These are phyloP conservation scores for Dictyostelium firmibasis DNA, from an alignment of 78 protist genomes.

Conservation along the genomic window DNA sequence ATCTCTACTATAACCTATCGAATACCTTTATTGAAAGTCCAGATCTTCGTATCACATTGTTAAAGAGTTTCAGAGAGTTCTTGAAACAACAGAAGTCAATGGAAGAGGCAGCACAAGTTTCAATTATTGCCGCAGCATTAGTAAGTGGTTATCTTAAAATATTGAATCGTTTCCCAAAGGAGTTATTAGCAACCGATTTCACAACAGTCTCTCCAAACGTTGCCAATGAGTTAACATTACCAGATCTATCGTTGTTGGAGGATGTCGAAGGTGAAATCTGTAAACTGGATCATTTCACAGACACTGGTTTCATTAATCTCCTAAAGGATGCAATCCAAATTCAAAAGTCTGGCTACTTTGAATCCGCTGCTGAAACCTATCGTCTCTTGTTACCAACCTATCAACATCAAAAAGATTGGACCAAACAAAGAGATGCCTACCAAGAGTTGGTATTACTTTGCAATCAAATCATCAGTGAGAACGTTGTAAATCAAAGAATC, in stretches of 20 bases:
- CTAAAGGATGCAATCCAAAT: slow-evolving; percentile 67
- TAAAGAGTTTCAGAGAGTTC: slow-evolving; percentile 58
- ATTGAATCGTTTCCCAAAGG: slow-evolving; percentile 45
- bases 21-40: slow-evolving; percentile 69
- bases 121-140: slow-evolving; percentile 65
- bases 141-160: slow-evolving; percentile 50
- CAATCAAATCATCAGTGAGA: slow-evolving; percentile 29
- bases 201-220: slow-evolving; percentile 32
- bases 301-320: slow-evolving; percentile 54
- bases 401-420: slow-evolving; percentile 41
- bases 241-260: slow-evolving; percentile 37
- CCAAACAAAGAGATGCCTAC: slow-evolving; percentile 23
- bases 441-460: slow-evolving; percentile 20
- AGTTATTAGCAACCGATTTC: slow-evolving; percentile 1
- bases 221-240: background rate
- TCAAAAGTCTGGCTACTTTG: slow-evolving; percentile 66
- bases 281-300: slow-evolving; percentile 59
- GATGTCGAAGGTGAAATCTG: slow-evolving; percentile 81
- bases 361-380: slow-evolving; percentile 46
- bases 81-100: slow-evolving; percentile 8
- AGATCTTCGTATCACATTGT: slow-evolving; percentile 82
- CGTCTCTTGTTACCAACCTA: slow-evolving; percentile 55
- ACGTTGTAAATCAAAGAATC: slow-evolving; percentile 13
- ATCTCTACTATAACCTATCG: slow-evolving; percentile 55
- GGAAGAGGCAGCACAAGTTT: slow-evolving; percentile 74